Conservation (phyloP, 2,329 filamentous ascomycete genomes). For the Cladophialophora chaetospira region DNA sequence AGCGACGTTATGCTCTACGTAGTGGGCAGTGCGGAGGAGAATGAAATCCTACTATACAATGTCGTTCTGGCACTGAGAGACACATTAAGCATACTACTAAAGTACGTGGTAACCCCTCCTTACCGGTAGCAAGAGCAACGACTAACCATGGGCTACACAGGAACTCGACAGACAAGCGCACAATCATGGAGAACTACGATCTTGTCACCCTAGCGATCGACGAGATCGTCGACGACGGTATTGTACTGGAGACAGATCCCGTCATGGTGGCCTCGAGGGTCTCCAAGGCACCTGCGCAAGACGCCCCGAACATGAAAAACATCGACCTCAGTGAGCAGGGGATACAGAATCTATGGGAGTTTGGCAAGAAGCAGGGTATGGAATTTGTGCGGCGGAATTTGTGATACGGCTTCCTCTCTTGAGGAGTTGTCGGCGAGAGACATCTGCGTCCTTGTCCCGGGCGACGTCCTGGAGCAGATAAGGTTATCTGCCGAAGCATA, state of each 20-base stretch:
- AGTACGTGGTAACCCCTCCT: conserved; percentile 58
- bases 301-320: conserved; percentile 83
- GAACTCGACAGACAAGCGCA: conserved; percentile 95
- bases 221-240: conserved; percentile 92
- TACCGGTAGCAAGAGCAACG: neutral
- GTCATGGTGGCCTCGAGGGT: conserved; percentile 91
- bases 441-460: neutral
- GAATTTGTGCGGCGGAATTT: conserved; percentile 77
- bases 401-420: conserved; percentile 12
- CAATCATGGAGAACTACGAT: conserved; percentile 98
- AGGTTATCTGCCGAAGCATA: neutral
- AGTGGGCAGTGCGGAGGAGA: conserved; percentile 87
- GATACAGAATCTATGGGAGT: conserved; percentile 88
- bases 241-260: conserved; percentile 95
- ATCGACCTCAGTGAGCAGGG: conserved; percentile 96
- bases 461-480: too few species aligned
- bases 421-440: neutral
- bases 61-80: conserved; percentile 89
- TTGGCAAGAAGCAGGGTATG: conserved; percentile 87
- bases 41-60: conserved; percentile 95
- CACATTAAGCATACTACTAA: conserved; percentile 85
- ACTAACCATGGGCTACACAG: conserved; percentile 48
- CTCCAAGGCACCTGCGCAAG: conserved; percentile 85
- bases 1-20: conserved; percentile 96
- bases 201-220: conserved; percentile 91